Conservation (phyloP, 2,329 filamentous ascomycete genomes). For the Teratosphaeria gauchensis region DNA sequence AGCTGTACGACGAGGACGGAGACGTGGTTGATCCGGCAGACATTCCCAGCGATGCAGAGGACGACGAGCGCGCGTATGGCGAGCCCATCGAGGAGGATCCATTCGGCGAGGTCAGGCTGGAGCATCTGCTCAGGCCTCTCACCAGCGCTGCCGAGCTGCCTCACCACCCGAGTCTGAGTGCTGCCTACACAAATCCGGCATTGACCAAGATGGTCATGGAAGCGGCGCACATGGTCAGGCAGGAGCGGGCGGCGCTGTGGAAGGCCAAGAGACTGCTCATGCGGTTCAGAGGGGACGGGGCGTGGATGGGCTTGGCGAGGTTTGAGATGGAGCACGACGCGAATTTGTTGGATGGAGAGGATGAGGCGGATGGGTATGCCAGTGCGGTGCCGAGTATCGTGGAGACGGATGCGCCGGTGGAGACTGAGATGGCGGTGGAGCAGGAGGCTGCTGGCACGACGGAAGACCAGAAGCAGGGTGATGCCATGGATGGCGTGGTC, state of each 20-base stretch:
- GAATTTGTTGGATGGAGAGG: slow-evolving; percentile 16
- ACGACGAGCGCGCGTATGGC: slow-evolving; percentile 54
- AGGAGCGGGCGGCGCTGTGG: slow-evolving; percentile 64
- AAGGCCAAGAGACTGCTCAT: slow-evolving; percentile 65
- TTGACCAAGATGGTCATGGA: slow-evolving; percentile 62
- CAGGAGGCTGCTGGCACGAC: neutral
- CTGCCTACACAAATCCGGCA: slow-evolving; percentile 64
- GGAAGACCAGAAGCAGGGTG: slow-evolving; percentile 1
- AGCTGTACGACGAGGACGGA: slow-evolving; percentile 65
- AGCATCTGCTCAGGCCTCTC: slow-evolving; percentile 58
- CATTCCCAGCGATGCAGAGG: slow-evolving; percentile 41
- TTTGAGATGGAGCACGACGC: slow-evolving; percentile 44
- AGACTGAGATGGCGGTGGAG: neutral
- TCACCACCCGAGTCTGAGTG: slow-evolving; percentile 62
- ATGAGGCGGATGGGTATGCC: slow-evolving; percentile 4
- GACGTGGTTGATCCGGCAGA: slow-evolving; percentile 28
- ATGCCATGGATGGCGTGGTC: slow-evolving; percentile 20
- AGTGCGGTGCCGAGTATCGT: slow-evolving; percentile 15
- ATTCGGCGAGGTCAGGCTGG: slow-evolving; percentile 47
- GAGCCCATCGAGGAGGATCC: slow-evolving; percentile 61
- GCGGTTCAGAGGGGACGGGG: slow-evolving; percentile 64
- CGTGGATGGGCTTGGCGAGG: slow-evolving; percentile 49
- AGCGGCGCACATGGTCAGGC: slow-evolving; percentile 60
- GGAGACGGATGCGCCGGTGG: slow-evolving; percentile 3
- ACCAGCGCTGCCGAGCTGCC: slow-evolving; percentile 66